phyloP scores from a whole-genome alignment of 441 rosid genomes.

The Pelargonium australe region DNA sequence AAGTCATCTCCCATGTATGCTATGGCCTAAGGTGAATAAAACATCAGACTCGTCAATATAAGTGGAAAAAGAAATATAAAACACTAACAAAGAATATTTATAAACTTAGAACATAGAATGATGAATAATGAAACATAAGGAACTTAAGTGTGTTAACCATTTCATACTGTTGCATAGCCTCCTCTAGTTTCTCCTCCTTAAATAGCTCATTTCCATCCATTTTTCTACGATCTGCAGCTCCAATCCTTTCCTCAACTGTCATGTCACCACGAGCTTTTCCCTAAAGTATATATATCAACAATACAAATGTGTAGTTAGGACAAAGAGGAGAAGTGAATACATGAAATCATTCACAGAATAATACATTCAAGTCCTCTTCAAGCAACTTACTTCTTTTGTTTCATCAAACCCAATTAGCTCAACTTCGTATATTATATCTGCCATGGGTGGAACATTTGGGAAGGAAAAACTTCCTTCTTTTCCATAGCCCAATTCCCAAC shows the following conservation, averaged over 20 bases:
- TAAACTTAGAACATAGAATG: conserved; percentile 3
- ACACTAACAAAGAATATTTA: not conserved
- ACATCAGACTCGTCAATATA: conserved; percentile 18
- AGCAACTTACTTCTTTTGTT: conserved; percentile 68
- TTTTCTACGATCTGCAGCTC: conserved; percentile 86
- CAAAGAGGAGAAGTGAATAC: conserved; percentile 1
- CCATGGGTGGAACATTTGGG: conserved; percentile 92
- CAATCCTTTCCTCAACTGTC: conserved; percentile 95
- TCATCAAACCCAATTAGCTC: conserved; percentile 93
- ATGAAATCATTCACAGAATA: conserved; percentile 10
- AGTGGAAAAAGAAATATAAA: not conserved
- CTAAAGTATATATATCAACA: conserved; percentile 31
- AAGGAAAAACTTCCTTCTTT: conserved; percentile 90
- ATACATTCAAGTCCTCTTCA: not conserved
- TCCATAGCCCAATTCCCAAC: conserved; percentile 91
- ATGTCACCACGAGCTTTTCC: conserved; percentile 89
- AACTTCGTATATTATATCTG: conserved; percentile 75
- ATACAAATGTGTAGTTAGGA: conserved; percentile 12
- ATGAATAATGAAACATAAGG: conserved; percentile 16
- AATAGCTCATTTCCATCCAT: conserved; percentile 86
- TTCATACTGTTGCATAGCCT: conserved; percentile 97
- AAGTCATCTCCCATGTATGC: conserved; percentile 94
- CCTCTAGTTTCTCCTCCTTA: conserved; percentile 78
- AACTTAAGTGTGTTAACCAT: conserved; percentile 51
- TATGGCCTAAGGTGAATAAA: conserved; percentile 48